Conservation (phyloP, 2,329 filamentous ascomycete genomes). For the Botrytis squamosa region DNA sequence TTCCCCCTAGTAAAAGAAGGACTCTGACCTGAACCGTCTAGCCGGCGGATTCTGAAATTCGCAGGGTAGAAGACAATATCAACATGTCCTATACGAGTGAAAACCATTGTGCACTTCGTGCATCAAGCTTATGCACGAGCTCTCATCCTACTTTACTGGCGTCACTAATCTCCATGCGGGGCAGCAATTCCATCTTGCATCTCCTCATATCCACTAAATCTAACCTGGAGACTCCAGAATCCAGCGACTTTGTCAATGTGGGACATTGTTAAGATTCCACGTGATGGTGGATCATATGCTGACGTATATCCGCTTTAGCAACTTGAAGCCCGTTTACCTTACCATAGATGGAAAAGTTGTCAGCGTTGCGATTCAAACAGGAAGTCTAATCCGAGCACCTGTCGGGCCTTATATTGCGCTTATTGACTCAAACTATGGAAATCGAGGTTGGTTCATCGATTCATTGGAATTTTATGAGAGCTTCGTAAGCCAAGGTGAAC, state of each 20-base stretch:
- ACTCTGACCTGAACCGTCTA: background rate
- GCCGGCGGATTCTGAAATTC: no score
- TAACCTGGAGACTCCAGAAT: slow-evolving; percentile 7
- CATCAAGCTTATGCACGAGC: background rate
- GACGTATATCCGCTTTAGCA: background rate
- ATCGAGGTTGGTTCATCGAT: background rate
- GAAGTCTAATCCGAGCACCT: background rate
- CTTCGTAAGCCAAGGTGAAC: background rate
- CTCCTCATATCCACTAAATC: background rate
- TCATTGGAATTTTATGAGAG: background rate
- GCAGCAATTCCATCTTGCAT: background rate
- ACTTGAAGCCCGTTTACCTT: background rate
- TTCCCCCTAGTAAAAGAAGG: background rate
- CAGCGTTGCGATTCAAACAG: background rate
- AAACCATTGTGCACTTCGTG: background rate
- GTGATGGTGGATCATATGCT: background rate
- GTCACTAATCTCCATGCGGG: background rate
- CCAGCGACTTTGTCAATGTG: background rate
- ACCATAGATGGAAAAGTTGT: background rate
- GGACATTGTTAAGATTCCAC: background rate
- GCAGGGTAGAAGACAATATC: background rate
- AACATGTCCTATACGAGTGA: background rate
- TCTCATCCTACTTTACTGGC: background rate
- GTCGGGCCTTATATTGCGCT: background rate
- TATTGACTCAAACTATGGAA: background rate